phyloP scores from a whole-genome alignment of 1,284 basidiomycete genomes.

The Ganoderma boninense region DNA sequence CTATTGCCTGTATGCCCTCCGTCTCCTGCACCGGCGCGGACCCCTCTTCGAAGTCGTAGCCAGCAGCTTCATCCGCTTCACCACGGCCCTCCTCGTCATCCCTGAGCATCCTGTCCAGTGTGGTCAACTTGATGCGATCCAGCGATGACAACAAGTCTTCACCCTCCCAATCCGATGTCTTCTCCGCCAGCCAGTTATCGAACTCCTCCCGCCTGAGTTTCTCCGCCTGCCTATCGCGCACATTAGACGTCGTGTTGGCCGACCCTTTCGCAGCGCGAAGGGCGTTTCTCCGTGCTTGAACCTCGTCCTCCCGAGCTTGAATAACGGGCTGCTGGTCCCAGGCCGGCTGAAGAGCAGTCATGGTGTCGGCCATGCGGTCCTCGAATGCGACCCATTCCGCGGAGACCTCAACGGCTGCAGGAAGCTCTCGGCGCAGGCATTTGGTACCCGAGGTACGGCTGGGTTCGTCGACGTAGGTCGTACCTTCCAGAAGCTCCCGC shows the following conservation, averaged over 20 bases:
- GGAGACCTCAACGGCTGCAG: conserved; percentile 64
- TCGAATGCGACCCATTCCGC: conserved; percentile 68
- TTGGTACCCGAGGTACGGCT: neutral
- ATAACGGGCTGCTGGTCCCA: conserved; percentile 38
- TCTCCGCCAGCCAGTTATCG: conserved; percentile 38
- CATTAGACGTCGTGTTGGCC: conserved; percentile 24
- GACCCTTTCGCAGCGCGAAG: conserved; percentile 33
- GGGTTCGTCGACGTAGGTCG: conserved; percentile 7
- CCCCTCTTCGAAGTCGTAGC: neutral
- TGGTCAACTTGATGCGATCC: conserved; percentile 47
- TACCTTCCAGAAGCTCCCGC: neutral
- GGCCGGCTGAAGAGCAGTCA: conserved; percentile 46
- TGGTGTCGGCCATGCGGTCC: conserved; percentile 57
- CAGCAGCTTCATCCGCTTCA: neutral
- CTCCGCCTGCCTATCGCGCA: conserved; percentile 41
- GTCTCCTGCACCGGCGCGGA: neutral
- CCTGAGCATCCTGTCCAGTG: conserved; percentile 57
- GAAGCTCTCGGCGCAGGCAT: conserved; percentile 32
- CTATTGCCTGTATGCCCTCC: neutral
- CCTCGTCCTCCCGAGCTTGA: conserved; percentile 34
- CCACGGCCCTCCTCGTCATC: conserved; percentile 42
- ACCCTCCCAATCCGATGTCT: conserved; percentile 42
- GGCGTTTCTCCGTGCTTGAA: conserved; percentile 20
- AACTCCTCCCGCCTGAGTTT: conserved; percentile 35
- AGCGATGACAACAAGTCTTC: conserved; percentile 50